Base-by-base conservation (phyloP, 495 filamentous ascomycete genomes). In the Melanomma pulvis-pyrius region DNA sequence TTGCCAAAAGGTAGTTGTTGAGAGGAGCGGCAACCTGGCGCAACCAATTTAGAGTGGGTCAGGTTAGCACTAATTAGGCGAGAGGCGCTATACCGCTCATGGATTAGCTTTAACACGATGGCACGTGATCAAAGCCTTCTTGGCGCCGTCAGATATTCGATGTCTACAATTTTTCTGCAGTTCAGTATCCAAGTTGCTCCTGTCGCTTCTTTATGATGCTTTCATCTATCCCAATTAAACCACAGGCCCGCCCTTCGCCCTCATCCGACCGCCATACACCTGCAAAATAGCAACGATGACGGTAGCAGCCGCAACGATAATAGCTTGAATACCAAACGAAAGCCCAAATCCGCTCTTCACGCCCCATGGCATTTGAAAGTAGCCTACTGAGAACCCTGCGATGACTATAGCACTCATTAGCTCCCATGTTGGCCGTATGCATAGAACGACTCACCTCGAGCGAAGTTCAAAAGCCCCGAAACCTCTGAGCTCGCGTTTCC, bases 401-500 rank as follows among this genome's bases (percentile, higher is more conserved):
- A 69, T 69, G 32, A 72, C 51, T 70, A 25, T 11, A 67, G 74
- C 79, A 79, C 50, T 29, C 61, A 56, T 53, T 70, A 65, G 59
- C 66, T 54, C 57, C 57, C 50, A 25, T 6, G 39, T 82, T 79
- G 7, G 76, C 34, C 81, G 5, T 82, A 73, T 59, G 12, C 1
- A 44, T 11, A 29, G 11, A 29, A 9, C 0, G 22, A 65, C 67
- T 34, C 49, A 69, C 67, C 67, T 64, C 67, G 26, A 8, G 78
- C 77, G 26, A 80, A 74, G 66, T 82, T 84, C 12, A 86, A 71
- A 80, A 81, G 82, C 1, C 81, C 80, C 0, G 76, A 80, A 11
- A 88, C 84, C 72, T 87, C 85, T 12, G 83, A 84, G 21, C 76
- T 79, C 0, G 77, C 84, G 63, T 82, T 82, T 12, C 83, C 84